A percentile compares a stretch with the other conserved stretches of the same genome.
Evolutionary conservation across 352 stramenopile genomes (phyloP).

Genomic region (Pilasporangium apinafurcum): DNA sequence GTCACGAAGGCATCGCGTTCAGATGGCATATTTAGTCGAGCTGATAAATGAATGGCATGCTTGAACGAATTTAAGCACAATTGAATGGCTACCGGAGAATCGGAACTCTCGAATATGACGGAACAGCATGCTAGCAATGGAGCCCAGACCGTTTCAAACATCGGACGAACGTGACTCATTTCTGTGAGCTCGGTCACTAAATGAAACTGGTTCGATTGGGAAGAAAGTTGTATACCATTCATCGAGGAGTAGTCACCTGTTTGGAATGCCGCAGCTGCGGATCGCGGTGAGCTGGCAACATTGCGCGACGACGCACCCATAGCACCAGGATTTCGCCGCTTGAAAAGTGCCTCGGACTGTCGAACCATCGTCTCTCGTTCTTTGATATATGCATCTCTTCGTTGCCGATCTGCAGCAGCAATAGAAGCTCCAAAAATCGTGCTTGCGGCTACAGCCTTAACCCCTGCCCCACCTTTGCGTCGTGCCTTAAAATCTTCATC

Average conservation of each 20-base stretch:
- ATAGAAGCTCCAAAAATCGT: constrained; percentile 63
- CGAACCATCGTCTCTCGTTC: constrained; percentile 80
- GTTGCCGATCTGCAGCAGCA: constrained; percentile 51
- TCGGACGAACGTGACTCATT: constrained; percentile 86
- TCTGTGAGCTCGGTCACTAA: constrained; percentile 62
- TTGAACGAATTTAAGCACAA: constrained; percentile 95
- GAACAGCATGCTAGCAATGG: constrained; percentile 95
- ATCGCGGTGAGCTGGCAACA: constrained; percentile 10
- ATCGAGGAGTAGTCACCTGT: too few species aligned
- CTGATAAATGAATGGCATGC: constrained; percentile 90
- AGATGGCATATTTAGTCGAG: constrained; percentile 84
- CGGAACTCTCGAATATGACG: constrained; percentile 94
- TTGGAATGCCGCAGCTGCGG: too few species aligned
- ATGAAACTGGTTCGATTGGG: constrained; percentile 38
- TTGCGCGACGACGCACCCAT: constrained; percentile 11
- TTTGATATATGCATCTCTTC: constrained; percentile 79
- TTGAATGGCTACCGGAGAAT: constrained; percentile 90
- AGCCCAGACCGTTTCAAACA: constrained; percentile 99
- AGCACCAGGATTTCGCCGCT: constrained; percentile 37
- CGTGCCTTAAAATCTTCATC: constrained; percentile 82
- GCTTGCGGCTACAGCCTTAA: constrained; percentile 17
- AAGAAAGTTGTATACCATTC: constrained; percentile 8
- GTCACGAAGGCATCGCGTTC: constrained; percentile 96
- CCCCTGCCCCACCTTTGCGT: constrained; percentile 13
- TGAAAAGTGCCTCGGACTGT: constrained; percentile 74